phyloP scores from a whole-genome alignment of 495 filamentous ascomycete species.

The Monascus purpureus region DNA sequence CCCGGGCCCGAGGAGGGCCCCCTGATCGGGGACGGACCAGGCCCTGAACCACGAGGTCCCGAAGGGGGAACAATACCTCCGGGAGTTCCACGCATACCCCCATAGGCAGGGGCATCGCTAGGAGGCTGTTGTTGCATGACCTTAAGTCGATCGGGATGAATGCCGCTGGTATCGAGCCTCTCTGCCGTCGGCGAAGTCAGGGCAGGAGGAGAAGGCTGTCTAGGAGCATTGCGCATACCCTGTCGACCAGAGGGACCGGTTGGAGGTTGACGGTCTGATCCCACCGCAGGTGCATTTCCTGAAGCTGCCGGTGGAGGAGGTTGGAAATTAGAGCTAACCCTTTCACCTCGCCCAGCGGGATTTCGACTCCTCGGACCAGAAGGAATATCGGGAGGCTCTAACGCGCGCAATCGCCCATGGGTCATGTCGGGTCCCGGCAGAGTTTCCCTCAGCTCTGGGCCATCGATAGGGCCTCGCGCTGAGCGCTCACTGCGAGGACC shows the following conservation, averaged over 20 bases:
- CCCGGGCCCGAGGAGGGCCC: conserved; percentile 13
- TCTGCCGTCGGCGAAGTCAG: conserved; percentile 11
- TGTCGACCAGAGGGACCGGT: conserved; percentile 23
- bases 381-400: conserved; percentile 48
- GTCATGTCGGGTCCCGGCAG: conserved; percentile 28
- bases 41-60: conserved; percentile 22
- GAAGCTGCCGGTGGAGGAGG: conserved; percentile 10
- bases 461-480: conserved; percentile 8
- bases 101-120: conserved; percentile 7
- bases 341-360: conserved; percentile 17
- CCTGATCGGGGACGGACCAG: conserved; percentile 15
- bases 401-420: conserved; percentile 39
- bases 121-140: conserved; percentile 15
- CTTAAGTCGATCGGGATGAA: conserved; percentile 38
- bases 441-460: conserved; percentile 16
- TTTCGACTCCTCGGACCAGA: conserved; percentile 51
- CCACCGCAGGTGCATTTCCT: conserved; percentile 10
- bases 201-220: conserved; percentile 10
- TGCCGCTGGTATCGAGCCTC: conserved; percentile 23
- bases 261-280: conserved; percentile 21
- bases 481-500: conserved; percentile 26
- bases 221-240: conserved; percentile 15
- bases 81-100: conserved; percentile 9
- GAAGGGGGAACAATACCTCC: conserved; percentile 19
- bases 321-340: conserved; percentile 16